Conservation (phyloP, 2,329 filamentous ascomycete species). For the Colletotrichum horii region DNA sequence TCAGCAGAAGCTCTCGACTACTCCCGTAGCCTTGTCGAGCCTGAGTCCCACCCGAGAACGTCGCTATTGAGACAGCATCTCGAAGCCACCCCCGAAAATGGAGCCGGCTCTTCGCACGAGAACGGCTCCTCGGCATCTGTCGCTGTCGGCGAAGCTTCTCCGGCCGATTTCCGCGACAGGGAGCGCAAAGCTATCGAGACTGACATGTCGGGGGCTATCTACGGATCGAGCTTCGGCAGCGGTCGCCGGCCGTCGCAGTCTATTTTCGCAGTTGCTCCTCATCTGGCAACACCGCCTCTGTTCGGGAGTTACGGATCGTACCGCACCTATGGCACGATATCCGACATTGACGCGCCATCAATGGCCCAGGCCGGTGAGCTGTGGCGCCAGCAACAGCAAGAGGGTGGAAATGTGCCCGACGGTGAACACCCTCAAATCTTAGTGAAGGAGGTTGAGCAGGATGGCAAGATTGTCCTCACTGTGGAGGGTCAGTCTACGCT, state of each 20-base stretch:
- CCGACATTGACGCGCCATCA: constrained; percentile 45
- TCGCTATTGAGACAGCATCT: constrained; percentile 60
- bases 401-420: constrained; percentile 50
- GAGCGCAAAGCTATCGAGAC: constrained; percentile 54
- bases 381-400: constrained; percentile 59
- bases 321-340: constrained; percentile 61
- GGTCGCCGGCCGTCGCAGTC: constrained; percentile 41
- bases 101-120: background rate
- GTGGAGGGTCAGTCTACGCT: constrained; percentile 94
- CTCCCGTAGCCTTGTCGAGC: constrained; percentile 44
- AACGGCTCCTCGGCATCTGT: constrained; percentile 20
- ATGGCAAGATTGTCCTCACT: constrained; percentile 82
- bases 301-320: constrained; percentile 73
- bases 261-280: constrained; percentile 64
- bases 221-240: constrained; percentile 31
- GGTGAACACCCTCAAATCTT: constrained; percentile 75
- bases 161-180: constrained; percentile 43
- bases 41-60: constrained; percentile 35
- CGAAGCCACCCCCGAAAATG: constrained; percentile 34
- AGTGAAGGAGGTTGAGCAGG: constrained; percentile 89
- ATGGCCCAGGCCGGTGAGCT: constrained; percentile 57
- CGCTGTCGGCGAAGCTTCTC: constrained; percentile 9
- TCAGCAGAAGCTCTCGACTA: constrained; percentile 43
- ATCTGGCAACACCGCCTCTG: constrained; percentile 71
- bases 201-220: constrained; percentile 41